These are phyloP conservation scores for Bruguiera hainesii DNA, from an alignment of 441 rosid genomes.

Conservation along the genomic window DNA sequence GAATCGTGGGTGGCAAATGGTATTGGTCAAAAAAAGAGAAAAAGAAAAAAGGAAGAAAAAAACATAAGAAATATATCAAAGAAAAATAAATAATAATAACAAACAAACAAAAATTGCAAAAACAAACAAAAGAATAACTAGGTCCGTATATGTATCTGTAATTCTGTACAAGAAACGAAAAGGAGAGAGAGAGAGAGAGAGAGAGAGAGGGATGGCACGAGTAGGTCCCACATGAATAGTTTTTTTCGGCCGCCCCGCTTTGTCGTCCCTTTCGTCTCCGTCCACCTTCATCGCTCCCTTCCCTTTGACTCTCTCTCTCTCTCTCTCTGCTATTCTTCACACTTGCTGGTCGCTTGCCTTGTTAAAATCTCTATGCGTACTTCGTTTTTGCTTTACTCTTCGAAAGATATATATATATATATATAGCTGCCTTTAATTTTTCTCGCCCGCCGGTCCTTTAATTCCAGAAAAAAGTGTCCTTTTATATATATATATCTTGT, in stretches of 20 bases:
- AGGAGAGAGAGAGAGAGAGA: neutral
- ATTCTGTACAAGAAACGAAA: no score
- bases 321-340: neutral
- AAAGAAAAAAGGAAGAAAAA: no score
- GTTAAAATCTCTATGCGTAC: conserved; percentile 2
- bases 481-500: conserved; percentile 11
- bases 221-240: conserved; percentile 52
- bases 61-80: no score
- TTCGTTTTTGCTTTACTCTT: neutral
- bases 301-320: conserved; percentile 21
- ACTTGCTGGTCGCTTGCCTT: neutral
- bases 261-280: conserved; percentile 61
- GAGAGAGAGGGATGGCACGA: neutral
- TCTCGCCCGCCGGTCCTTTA: conserved; percentile 8
- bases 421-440: conserved; percentile 6
- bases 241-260: conserved; percentile 48
- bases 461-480: conserved; percentile 18
- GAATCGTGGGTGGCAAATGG: no score
- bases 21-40: no score
- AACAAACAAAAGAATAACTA: no score
- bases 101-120: neutral
- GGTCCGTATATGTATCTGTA: no score
- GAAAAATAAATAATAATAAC: neutral
- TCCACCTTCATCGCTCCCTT: conserved; percentile 28
- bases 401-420: neutral